Evolutionary conservation across 192 early-diverging fungal species (phyloP), one percentile per base, ranked within the genome.

Genomic region (Entomortierella chlamydospora): DNA sequence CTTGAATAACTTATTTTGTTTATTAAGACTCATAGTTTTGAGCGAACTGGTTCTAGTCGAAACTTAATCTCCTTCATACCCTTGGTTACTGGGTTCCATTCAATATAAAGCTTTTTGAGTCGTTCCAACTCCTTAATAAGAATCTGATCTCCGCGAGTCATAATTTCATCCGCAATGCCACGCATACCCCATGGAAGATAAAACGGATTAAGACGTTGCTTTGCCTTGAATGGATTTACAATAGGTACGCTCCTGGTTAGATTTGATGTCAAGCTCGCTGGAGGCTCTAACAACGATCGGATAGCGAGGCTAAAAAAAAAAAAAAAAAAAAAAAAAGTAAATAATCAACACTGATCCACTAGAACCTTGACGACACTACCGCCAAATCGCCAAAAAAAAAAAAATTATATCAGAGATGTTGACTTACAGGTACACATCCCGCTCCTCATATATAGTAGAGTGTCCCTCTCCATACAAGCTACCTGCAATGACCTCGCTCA

Each of bases 171-270:
- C 69, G 86, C 86, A 31, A 99, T 83, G 15, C 91, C 90, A 20
- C 94, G 93, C 91, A 99, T 92, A n/a, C 95, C 94, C 95, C 96
- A 97, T 5, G 97, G 95, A 9, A 99, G 83, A 80, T 88, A 93
- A 68, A 91, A 96, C 26, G 95, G 95, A 58, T 99, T 99, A 41
- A 93, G 81, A 30, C 88, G 87, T 17, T 83, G 49, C 37, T 88
- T 87, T 1, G 94, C 94, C 30, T 83, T 72, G 34, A 97, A 93
- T 2, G 83, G 83, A 7, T 90, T 62, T 7, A 88, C 72, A 60
- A 83, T 83, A 30, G 72, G 73, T 13, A 73, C 64, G 49, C 71
- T 61, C 42, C 51, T 57, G 15, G 47, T 54, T n/a, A 49, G 17
- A 13, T 61, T 57, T 33, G 70, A 34, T 3, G 66, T 77, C 23